Percentiles rank a stretch among this genome's conserved stretches.
These are phyloP conservation scores for Botryotinia narcissicola DNA, from an alignment of 2,329 filamentous ascomycete species.

Conservation along the genomic window DNA sequence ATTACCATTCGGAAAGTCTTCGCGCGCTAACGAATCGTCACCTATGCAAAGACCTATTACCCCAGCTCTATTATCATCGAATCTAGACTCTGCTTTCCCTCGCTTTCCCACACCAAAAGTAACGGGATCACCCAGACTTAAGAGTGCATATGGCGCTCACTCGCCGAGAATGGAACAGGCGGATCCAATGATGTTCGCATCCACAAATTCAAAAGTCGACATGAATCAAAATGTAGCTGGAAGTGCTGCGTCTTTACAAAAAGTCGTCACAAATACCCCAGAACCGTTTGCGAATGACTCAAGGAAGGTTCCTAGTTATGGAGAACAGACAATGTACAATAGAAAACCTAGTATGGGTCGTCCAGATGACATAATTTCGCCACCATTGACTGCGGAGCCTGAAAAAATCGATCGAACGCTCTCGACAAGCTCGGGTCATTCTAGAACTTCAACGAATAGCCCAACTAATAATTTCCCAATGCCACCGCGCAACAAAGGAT, in stretches of 20 bases:
- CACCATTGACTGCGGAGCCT: slow-evolving; percentile 17
- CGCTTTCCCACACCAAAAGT: slow-evolving; percentile 48
- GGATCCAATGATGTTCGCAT: slow-evolving; percentile 45
- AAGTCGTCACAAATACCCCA: slow-evolving; percentile 64
- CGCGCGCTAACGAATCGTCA: slow-evolving; percentile 41
- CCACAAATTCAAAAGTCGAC: slow-evolving; percentile 25
- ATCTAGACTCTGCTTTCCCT: slow-evolving; percentile 53
- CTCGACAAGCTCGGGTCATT: slow-evolving; percentile 30
- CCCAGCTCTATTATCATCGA: slow-evolving; percentile 44
- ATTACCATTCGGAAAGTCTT: slow-evolving; percentile 40
- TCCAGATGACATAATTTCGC: slow-evolving; percentile 23
- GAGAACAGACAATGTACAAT: slow-evolving; percentile 35
- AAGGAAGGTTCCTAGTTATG: slow-evolving; percentile 30
- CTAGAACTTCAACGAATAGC: slow-evolving; percentile 30
- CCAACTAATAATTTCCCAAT: slow-evolving; percentile 29
- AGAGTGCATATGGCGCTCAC: slow-evolving; percentile 23
- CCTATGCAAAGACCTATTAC: slow-evolving; percentile 43
- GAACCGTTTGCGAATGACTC: slow-evolving; percentile 60
- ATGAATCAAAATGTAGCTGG: slow-evolving; percentile 47
- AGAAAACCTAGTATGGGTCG: slow-evolving; percentile 30
- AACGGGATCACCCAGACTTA: slow-evolving; percentile 20
- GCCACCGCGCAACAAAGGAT: slow-evolving; percentile 48
- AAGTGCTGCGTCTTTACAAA: slow-evolving; percentile 51
- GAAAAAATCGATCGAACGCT: slow-evolving; percentile 25
- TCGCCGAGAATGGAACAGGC: slow-evolving; percentile 33